Base-by-base conservation (phyloP, 2,329 filamentous ascomycete genomes). In the Bipolaris oryzae region DNA sequence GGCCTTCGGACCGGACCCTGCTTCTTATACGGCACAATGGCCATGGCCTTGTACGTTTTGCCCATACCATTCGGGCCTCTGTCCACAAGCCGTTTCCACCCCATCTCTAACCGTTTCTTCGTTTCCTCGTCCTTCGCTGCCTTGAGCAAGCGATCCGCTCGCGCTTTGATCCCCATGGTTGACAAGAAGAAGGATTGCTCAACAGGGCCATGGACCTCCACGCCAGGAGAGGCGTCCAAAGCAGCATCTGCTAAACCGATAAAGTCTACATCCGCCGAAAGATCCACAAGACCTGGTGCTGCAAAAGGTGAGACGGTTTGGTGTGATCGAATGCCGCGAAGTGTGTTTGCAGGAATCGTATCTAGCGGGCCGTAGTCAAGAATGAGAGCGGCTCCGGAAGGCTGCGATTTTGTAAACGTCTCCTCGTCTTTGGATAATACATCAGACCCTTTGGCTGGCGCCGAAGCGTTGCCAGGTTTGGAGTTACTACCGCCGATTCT, bases 211-310 rank as follows among this genome's bases (percentile, higher is more conserved):
- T 98, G 93, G 6, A 96, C 91, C 76, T 99, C 95, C 3, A 98
- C 87, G 1, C 88, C 89, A 1, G 88, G 84, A 63, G 89, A 93
- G 0, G 90, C 90, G 37, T 84, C 80, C 43, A 91, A 83, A 0
- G 93, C 93, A 1, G 89, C 83, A 73, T 98, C 93, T 0, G 92
- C 93, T 1, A 99, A 79, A 10, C 89, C 92, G 0, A 86, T 85
- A 72, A 99, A 99, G 76, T 99, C 95, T 0, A 99, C 95, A 72
- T 99, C 94, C 0, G 91, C 94, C 63, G 88, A 92, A 20, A 99
- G 81, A 73, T 99, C 95, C 2, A 96, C 92, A 23, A 89, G 84
- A 0, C 95, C 95, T 0, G 95, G 90, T 5, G 86, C 82, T 1
- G 85, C 82, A 68, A 99, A 92, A 3, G 95, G 92, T 20, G 87